phyloP scores from a whole-genome alignment of 1,284 basidiomycete species.

The Bondarzewia mesenterica region DNA sequence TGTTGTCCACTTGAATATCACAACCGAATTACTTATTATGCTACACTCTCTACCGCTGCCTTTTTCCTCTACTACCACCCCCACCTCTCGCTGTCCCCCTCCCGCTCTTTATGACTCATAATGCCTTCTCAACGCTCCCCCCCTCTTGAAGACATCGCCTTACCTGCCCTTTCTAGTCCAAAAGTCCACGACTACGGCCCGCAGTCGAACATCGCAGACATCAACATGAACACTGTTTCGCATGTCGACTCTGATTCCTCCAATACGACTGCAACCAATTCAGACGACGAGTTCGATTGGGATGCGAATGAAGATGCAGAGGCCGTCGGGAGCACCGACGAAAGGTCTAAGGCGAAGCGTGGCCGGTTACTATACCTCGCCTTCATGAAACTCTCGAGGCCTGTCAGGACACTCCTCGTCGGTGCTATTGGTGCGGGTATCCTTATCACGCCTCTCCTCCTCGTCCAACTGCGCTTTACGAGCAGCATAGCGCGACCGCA shows the following conservation, averaged over 20 bases:
- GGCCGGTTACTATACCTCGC: slow-evolving; percentile 52
- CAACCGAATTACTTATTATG: neutral
- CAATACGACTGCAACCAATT: slow-evolving; percentile 51
- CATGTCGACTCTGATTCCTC: slow-evolving; percentile 17
- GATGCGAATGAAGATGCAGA: slow-evolving; percentile 41
- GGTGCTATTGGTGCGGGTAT: slow-evolving; percentile 52
- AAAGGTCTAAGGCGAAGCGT: slow-evolving; percentile 32
- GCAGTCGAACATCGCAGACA: slow-evolving; percentile 6
- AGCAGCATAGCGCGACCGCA: slow-evolving; percentile 39
- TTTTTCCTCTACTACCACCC: neutral
- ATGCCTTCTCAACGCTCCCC: neutral
- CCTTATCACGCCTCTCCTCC: slow-evolving; percentile 60
- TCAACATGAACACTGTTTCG: slow-evolving; percentile 23
- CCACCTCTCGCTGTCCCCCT: neutral
- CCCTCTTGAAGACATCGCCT: slow-evolving; percentile 3
- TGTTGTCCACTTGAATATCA: neutral
- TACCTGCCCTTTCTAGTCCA: slow-evolving; percentile 1
- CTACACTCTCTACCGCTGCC: neutral
- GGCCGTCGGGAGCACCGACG: neutral
- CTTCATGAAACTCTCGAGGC: slow-evolving; percentile 61
- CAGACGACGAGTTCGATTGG: slow-evolving; percentile 71
- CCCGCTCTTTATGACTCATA: neutral
- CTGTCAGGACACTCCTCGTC: slow-evolving; percentile 47
- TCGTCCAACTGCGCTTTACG: slow-evolving; percentile 56
- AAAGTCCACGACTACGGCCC: slow-evolving; percentile 6